A percentile compares a stretch with the other conserved stretches of the same genome.
phyloP scores from a whole-genome alignment of 768 basidiomycete species.

The Russula virescens region DNA sequence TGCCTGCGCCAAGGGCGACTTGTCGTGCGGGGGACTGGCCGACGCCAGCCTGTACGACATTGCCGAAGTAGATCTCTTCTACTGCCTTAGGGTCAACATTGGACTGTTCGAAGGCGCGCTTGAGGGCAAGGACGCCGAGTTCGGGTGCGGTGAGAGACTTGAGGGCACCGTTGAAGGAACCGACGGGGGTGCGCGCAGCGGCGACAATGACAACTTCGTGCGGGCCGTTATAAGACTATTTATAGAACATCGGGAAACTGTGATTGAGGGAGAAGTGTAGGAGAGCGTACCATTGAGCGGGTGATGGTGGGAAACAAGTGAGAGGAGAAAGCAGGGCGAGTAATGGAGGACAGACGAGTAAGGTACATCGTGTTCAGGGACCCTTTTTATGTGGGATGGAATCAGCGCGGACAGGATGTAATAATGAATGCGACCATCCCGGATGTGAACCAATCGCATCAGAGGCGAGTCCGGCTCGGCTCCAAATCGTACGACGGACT shows the following conservation, averaged over 20 bases:
- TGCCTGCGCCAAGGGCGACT: conserved; percentile 87
- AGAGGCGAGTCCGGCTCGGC: conserved; percentile 8
- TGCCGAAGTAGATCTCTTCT: conserved; percentile 97
- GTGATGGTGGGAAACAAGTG: conserved; percentile 29
- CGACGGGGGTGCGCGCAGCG: conserved; percentile 90
- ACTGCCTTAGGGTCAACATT: conserved; percentile 73
- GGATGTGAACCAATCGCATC: conserved; percentile 25
- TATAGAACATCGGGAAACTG: conserved; percentile 6
- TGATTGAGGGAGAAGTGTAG: not conserved
- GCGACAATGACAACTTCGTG: conserved; percentile 92
- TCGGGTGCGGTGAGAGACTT: conserved; percentile 87
- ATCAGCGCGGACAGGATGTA: not conserved
- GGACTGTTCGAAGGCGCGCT: conserved; percentile 79
- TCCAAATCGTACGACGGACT: conserved; percentile 21
- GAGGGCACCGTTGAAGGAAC: conserved; percentile 85
- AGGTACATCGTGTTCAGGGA: conserved; percentile 8
- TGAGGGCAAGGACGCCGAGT: conserved; percentile 83
- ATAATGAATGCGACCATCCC: conserved; percentile 22
- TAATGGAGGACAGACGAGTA: conserved; percentile 37
- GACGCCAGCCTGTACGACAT: conserved; percentile 95
- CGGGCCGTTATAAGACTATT: conserved; percentile 35
- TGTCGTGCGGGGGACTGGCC: conserved; percentile 98
- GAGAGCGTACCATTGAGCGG: conserved; percentile 29
- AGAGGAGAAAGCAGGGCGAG: conserved; percentile 32
- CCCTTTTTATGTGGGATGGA: not conserved